A percentile compares a stretch with the other conserved stretches of the same genome.
These are phyloP conservation scores for Coniophora puteana DNA, from an alignment of 1,284 basidiomycete species.

Conservation along the genomic window DNA sequence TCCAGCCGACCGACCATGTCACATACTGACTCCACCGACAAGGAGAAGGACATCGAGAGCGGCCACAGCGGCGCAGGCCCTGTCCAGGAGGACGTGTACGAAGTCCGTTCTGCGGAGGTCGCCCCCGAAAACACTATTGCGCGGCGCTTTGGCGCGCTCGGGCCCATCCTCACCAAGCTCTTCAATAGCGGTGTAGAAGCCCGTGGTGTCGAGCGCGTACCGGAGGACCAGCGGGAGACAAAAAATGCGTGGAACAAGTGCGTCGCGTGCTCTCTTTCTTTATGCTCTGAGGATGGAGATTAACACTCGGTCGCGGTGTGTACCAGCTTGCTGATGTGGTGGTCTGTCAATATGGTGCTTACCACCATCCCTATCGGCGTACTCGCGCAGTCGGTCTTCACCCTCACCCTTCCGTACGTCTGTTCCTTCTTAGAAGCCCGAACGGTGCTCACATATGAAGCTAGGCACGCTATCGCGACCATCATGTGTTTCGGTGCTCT, in stretches of 20 bases:
- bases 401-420: constrained; percentile 45
- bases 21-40: constrained; percentile 12
- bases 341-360: constrained; percentile 48
- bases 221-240: constrained; percentile 41
- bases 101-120: constrained; percentile 16
- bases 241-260: constrained; percentile 50
- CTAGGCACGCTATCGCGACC: constrained; percentile 39
- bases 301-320: constrained; percentile 4
- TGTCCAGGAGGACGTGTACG: not conserved
- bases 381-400: constrained; percentile 48
- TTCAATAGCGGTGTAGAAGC: constrained; percentile 46
- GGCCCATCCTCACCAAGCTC: constrained; percentile 34
- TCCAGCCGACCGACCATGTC: constrained; percentile 11
- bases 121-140: constrained; percentile 31
- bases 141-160: constrained; percentile 33
- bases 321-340: constrained; percentile 50
- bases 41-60: constrained; percentile 17
- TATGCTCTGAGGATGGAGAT: no score
- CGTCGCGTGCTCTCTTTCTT: constrained; percentile 10
- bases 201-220: constrained; percentile 48
- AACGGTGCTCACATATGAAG: constrained; percentile 3
- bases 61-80: not conserved
- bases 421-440: not conserved
- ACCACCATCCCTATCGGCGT: constrained; percentile 57
- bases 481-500: constrained; percentile 42